phyloP scores from a whole-genome alignment of 129 eudicot species.

The Smallanthus sonchifolius region DNA sequence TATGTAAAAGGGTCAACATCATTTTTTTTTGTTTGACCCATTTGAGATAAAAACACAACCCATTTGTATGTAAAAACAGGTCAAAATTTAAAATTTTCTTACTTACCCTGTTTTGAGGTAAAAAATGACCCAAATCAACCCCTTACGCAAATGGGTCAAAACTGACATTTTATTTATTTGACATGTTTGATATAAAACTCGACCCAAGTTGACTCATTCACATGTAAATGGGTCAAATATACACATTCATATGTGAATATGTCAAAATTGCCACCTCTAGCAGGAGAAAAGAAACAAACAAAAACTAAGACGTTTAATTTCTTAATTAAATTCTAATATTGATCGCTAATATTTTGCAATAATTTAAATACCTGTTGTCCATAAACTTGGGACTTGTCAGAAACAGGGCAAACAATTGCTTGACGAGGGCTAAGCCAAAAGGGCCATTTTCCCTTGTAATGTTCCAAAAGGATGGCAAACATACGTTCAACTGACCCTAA shows the following conservation, averaged over 20 bases:
- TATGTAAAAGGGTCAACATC: not conserved
- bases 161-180: no score
- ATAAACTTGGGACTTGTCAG: conserved; percentile 76
- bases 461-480: conserved; percentile 95
- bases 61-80: not conserved
- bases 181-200: not conserved
- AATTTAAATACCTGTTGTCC: conserved; percentile 57
- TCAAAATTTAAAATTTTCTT: not conserved
- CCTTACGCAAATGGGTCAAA: no score
- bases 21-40: not conserved
- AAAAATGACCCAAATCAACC: no score
- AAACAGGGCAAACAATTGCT: conserved; percentile 86
- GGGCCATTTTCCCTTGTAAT: conserved; percentile 97
- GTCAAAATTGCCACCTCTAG: not conserved
- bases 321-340: not conserved
- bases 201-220: not conserved
- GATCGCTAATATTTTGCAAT: not conserved
- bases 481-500: conserved; percentile 94
- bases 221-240: not conserved
- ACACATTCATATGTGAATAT: not conserved
- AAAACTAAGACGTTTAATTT: not conserved
- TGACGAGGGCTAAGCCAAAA: conserved; percentile 99
- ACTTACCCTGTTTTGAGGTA: not conserved
- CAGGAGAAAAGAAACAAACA: not conserved
- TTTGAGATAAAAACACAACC: not conserved